Conservation (phyloP, 306 rosid species). For the Prunus fruticosa region DNA sequence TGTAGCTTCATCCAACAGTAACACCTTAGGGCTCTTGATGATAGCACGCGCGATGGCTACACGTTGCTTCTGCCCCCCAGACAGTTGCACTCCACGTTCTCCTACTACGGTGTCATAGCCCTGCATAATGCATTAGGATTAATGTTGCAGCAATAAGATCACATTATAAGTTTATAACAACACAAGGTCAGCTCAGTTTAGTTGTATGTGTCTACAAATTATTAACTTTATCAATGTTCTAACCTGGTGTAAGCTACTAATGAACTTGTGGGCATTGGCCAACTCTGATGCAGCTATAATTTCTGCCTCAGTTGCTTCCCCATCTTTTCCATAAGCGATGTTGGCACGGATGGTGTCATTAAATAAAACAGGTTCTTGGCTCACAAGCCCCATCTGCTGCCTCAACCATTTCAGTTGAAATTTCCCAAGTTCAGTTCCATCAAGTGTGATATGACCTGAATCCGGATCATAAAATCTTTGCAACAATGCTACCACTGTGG, state of each 20-base stretch:
- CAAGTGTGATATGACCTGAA: constrained; percentile 71
- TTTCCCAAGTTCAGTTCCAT: constrained; percentile 59
- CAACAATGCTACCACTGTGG: constrained; percentile 69
- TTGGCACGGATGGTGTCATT: constrained; percentile 80
- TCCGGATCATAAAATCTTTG: constrained; percentile 89
- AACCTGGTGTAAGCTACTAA: constrained; percentile 70
- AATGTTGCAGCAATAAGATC: background rate
- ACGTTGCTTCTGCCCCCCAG: constrained; percentile 86
- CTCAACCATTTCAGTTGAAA: constrained; percentile 78
- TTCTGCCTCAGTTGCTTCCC: constrained; percentile 72
- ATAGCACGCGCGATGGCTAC: constrained; percentile 87
- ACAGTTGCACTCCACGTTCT: constrained; percentile 77
- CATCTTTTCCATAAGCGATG: constrained; percentile 80
- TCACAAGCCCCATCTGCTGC: constrained; percentile 89
- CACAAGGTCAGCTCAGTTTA: too few relatives aligned
- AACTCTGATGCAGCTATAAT: constrained; percentile 63
- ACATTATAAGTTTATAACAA: too few relatives aligned
- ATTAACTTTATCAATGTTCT: too few relatives aligned
- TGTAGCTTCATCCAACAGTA: constrained; percentile 80
- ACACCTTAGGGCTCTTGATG: constrained; percentile 71
- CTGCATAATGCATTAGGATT: constrained; percentile 19
- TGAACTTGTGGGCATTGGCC: constrained; percentile 85
- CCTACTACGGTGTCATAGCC: constrained; percentile 82
- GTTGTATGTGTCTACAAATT: too few relatives aligned
- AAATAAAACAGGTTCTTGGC: constrained; percentile 82